These are phyloP conservation scores for Taiwanofungus camphoratus DNA, from an alignment of 1,284 basidiomycete species.

Conservation along the genomic window DNA sequence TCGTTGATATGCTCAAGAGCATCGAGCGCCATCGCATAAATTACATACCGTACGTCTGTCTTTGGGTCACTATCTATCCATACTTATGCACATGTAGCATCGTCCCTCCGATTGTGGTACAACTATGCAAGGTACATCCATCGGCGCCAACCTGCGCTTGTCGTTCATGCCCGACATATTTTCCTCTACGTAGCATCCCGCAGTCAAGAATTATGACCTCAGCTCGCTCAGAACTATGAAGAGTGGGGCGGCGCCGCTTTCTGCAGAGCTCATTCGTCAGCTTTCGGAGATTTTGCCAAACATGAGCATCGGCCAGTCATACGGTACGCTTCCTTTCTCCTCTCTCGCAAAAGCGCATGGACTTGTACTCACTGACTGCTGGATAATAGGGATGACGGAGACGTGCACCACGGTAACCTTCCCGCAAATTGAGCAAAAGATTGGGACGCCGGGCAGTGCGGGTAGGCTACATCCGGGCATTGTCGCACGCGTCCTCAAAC, in stretches of 20 bases:
- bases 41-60: constrained; percentile 48
- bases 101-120: constrained; percentile 62
- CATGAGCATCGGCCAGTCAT: constrained; percentile 60
- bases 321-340: constrained; percentile 35
- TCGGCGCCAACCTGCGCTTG: background rate
- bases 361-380: background rate
- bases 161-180: background rate
- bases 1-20: constrained; percentile 60
- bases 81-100: constrained; percentile 37
- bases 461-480: constrained; percentile 36
- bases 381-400: constrained; percentile 36
- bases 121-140: constrained; percentile 50
- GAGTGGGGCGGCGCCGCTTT: constrained; percentile 71
- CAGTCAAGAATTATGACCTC: constrained; percentile 62
- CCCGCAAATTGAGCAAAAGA: constrained; percentile 18
- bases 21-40: constrained; percentile 64
- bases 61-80: constrained; percentile 10
- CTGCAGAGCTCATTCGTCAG: constrained; percentile 54
- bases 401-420: constrained; percentile 43
- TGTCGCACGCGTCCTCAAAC: constrained; percentile 34
- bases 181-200: constrained; percentile 46
- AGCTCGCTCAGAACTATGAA: constrained; percentile 53
- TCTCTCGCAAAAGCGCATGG: background rate
- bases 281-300: constrained; percentile 52
- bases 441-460: constrained; percentile 30